These are phyloP conservation scores for Rubus idaeus DNA, from an alignment of 306 rosid species.

Conservation along the genomic window DNA sequence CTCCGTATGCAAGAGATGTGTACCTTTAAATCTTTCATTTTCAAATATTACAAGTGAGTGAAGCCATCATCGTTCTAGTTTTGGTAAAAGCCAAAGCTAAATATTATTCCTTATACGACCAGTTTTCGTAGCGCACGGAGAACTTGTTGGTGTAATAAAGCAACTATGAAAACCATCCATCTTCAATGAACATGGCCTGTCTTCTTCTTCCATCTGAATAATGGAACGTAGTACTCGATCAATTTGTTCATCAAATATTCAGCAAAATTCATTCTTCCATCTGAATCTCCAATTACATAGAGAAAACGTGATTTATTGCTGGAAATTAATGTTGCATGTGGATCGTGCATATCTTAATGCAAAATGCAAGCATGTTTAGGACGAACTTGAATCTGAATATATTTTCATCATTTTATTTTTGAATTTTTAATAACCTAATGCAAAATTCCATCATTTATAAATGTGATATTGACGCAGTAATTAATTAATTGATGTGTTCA, in stretches of 20 bases:
- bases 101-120: not conserved
- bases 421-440: no score
- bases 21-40: not conserved
- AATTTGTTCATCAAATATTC: not conserved
- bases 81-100: not conserved
- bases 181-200: conserved; percentile 19
- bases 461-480: no score
- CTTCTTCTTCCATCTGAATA: conserved; percentile 8
- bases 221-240: not conserved
- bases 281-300: not conserved
- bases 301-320: conserved; percentile 7
- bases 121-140: not conserved
- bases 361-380: not conserved
- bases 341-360: not conserved
- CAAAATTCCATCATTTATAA: no score
- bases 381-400: not conserved
- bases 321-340: conserved; percentile 18
- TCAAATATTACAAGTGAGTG: not conserved
- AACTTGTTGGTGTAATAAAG: not conserved
- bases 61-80: not conserved
- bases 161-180: not conserved
- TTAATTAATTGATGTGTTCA: no score
- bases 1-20: not conserved
- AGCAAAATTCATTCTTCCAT: not conserved
- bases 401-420: no score